These are phyloP conservation scores for Lentinula sp. DNA, from an alignment of 768 basidiomycete genomes.

Conservation along the genomic window DNA sequence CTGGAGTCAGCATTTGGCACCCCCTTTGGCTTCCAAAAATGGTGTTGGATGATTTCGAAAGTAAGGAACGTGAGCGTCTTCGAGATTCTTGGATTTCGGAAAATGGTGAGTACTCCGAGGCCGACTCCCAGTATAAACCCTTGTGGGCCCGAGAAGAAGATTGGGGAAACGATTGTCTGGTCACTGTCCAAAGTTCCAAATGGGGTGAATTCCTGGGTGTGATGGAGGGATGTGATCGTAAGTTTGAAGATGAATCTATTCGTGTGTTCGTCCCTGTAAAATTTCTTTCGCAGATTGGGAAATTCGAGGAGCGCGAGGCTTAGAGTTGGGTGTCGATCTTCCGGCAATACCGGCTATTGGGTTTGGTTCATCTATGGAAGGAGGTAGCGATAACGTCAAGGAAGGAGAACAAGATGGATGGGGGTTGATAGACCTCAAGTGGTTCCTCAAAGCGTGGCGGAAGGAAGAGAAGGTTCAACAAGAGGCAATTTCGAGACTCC, in stretches of 20 bases:
- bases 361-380: conserved; percentile 17
- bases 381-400: conserved; percentile 10
- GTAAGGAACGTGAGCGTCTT: conserved; percentile 42
- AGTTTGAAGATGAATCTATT: conserved; percentile 13
- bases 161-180: conserved; percentile 90
- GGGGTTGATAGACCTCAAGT: conserved; percentile 54
- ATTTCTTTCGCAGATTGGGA: conserved; percentile 65
- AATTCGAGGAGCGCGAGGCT: conserved; percentile 80
- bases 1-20: conserved; percentile 71
- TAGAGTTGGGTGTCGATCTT: conserved; percentile 59
- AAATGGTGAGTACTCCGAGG: conserved; percentile 11
- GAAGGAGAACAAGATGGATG: conserved; percentile 24
- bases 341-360: conserved; percentile 43
- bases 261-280: not conserved
- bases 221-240: conserved; percentile 82
- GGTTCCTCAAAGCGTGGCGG: conserved; percentile 57
- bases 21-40: conserved; percentile 97
- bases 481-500: conserved; percentile 21
- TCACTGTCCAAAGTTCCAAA: conserved; percentile 84
- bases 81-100: conserved; percentile 31
- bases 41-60: conserved; percentile 83
- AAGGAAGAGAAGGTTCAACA: conserved; percentile 41
- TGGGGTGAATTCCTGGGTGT: conserved; percentile 96
- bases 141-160: conserved; percentile 46
- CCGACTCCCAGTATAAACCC: conserved; percentile 17